phyloP scores from a whole-genome alignment of 2,329 filamentous ascomycete genomes.

The Coleophoma cylindrospora region DNA sequence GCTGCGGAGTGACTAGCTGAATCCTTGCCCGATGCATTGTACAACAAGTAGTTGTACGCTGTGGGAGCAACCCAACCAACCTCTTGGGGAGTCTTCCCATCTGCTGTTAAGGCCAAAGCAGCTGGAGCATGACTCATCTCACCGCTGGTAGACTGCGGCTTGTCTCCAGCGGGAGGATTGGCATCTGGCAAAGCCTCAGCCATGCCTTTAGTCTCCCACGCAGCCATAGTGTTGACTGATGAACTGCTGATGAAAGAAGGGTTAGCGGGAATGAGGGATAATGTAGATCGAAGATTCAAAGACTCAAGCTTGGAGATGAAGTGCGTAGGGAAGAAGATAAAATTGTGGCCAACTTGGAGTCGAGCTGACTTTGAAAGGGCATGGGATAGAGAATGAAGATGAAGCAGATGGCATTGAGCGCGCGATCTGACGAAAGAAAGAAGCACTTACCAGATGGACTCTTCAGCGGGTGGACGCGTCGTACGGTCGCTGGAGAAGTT shows the following conservation, averaged over 20 bases:
- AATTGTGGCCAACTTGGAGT: no score
- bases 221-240: constrained; percentile 11
- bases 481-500: no score
- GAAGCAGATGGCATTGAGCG: no score
- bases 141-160: not conserved
- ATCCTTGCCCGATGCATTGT: constrained; percentile 10
- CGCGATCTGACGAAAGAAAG: no score
- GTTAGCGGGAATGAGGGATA: no score
- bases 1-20: constrained; percentile 2
- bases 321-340: not conserved
- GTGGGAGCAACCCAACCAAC: constrained; percentile 23
- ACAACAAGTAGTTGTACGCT: constrained; percentile 24
- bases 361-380: no score
- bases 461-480: no score
- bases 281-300: not conserved
- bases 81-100: constrained; percentile 20
- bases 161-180: not conserved
- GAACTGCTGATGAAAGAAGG: not conserved
- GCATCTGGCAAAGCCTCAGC: constrained; percentile 27
- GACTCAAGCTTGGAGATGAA: not conserved
- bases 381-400: no score
- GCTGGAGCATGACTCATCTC: constrained; percentile 1
- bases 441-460: no score
- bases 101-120: constrained; percentile 1
- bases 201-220: constrained; percentile 21